Conservation (phyloP, 1,139 yeast genomes). For the Nakaseomyces nivariensis region DNA sequence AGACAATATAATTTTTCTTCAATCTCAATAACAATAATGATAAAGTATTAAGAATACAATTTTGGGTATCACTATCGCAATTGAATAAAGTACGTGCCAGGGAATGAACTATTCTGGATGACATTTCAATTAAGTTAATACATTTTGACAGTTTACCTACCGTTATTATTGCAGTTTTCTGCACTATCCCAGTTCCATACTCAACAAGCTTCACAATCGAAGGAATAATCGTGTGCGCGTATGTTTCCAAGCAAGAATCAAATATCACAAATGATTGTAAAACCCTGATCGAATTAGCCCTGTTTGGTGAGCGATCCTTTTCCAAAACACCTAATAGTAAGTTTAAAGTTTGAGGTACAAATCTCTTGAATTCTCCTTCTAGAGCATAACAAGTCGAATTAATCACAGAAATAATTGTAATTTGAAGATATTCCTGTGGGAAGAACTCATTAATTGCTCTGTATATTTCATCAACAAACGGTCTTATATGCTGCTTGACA, state of each 20-base stretch:
- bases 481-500: constrained; percentile 84
- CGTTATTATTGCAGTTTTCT: constrained; percentile 73
- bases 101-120: constrained; percentile 85
- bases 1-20: constrained; percentile 81
- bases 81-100: constrained; percentile 57
- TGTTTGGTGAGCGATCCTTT: constrained; percentile 56
- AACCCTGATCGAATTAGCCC: constrained; percentile 64
- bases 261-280: constrained; percentile 84
- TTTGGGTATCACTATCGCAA: constrained; percentile 49
- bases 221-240: constrained; percentile 76
- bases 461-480: constrained; percentile 68
- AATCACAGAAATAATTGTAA: constrained; percentile 67
- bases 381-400: constrained; percentile 80
- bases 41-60: constrained; percentile 66
- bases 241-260: constrained; percentile 82
- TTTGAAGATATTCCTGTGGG: constrained; percentile 55
- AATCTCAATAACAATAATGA: constrained; percentile 70
- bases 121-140: constrained; percentile 75
- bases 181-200: constrained; percentile 44
- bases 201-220: constrained; percentile 76
- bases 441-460: constrained; percentile 69
- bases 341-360: constrained; percentile 69
- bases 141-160: constrained; percentile 71
- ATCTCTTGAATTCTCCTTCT: constrained; percentile 86
- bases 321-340: constrained; percentile 69